Percentiles rank a stretch among this genome's conserved stretches.
Conservation (phyloP, 768 basidiomycete genomes). For the Wakefieldia striispora region DNA sequence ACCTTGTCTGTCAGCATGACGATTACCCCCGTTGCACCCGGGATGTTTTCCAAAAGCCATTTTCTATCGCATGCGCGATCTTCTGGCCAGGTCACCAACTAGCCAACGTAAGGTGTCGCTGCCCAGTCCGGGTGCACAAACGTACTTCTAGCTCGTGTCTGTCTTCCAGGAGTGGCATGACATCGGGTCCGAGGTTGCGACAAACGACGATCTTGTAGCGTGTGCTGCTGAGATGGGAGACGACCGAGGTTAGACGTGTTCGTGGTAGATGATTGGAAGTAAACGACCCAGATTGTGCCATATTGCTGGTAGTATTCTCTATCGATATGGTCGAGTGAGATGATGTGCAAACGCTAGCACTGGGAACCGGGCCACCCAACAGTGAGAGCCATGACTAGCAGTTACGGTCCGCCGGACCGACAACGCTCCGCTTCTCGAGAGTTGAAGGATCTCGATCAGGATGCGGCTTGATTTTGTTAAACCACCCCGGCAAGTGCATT, state of each 20-base stretch:
- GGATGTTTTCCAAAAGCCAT: conserved; percentile 74
- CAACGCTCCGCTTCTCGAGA: neutral
- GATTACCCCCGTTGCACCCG: conserved; percentile 61
- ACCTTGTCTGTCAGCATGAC: conserved; percentile 76
- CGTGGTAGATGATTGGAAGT: conserved; percentile 5
- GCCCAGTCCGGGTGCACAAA: neutral
- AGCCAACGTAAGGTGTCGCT: neutral
- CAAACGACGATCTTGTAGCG: conserved; percentile 52
- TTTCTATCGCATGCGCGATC: conserved; percentile 54
- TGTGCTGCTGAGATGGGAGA: conserved; percentile 22
- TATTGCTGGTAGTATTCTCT: conserved; percentile 1
- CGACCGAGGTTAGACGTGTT: conserved; percentile 26
- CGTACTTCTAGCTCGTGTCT: conserved; percentile 54
- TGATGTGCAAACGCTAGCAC: no score
- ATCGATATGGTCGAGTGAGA: no score
- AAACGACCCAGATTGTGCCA: conserved; percentile 29
- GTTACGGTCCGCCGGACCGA: neutral
- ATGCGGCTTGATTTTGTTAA: no score
- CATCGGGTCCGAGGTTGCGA: conserved; percentile 60
- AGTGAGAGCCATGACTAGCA: no score
- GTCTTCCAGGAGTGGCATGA: conserved; percentile 54
- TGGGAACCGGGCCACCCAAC: no score
- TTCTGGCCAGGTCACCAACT: conserved; percentile 53
- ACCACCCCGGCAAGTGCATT: no score
- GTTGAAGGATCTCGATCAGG: no score